A percentile compares a stretch with the other conserved stretches of the same genome.
Evolutionary conservation across 1,284 basidiomycete genomes (phyloP).

Genomic region (Apiotrichum gamsii): DNA sequence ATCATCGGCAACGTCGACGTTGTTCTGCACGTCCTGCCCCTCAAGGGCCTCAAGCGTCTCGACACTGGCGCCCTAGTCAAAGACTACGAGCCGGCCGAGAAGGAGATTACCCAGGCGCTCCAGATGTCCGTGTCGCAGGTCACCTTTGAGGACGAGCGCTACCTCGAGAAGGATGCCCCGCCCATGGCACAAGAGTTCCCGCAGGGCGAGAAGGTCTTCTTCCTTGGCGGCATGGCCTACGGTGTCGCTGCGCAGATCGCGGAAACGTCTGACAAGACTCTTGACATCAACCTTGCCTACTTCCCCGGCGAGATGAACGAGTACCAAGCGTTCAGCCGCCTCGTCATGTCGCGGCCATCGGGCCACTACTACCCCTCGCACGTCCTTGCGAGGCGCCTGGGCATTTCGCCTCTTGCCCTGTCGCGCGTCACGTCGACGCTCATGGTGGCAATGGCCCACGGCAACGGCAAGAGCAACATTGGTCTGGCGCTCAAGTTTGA

Average conservation of each 20-base stretch:
- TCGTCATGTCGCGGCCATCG: slow-evolving; percentile 56
- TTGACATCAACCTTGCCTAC: slow-evolving; percentile 77
- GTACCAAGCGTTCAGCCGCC: slow-evolving; percentile 65
- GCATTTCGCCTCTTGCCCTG: slow-evolving; percentile 66
- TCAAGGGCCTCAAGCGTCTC: slow-evolving; percentile 84
- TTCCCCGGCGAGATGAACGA: slow-evolving; percentile 74
- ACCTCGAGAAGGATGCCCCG: slow-evolving; percentile 68
- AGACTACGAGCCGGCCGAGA: slow-evolving; percentile 77
- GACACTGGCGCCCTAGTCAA: slow-evolving; percentile 88
- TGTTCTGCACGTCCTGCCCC: slow-evolving; percentile 71
- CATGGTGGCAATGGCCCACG: slow-evolving; percentile 68
- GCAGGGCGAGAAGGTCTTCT: slow-evolving; percentile 83
- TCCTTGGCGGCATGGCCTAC: slow-evolving; percentile 86
- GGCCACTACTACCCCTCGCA: slow-evolving; percentile 70
- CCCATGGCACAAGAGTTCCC: slow-evolving; percentile 85
- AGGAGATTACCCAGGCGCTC: slow-evolving; percentile 76
- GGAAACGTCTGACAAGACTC: slow-evolving; percentile 58
- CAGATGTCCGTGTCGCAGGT: slow-evolving; percentile 76
- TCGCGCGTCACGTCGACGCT: slow-evolving; percentile 90
- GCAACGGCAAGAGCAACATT: slow-evolving; percentile 72
- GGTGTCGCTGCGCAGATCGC: slow-evolving; percentile 90
- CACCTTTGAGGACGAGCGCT: slow-evolving; percentile 80
- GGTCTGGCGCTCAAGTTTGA: slow-evolving; percentile 96
- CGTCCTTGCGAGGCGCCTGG: slow-evolving; percentile 62
- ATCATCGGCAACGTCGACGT: slow-evolving; percentile 75